Base-by-base conservation (phyloP, 2,329 filamentous ascomycete species). In the Lecanicillium sp. region DNA sequence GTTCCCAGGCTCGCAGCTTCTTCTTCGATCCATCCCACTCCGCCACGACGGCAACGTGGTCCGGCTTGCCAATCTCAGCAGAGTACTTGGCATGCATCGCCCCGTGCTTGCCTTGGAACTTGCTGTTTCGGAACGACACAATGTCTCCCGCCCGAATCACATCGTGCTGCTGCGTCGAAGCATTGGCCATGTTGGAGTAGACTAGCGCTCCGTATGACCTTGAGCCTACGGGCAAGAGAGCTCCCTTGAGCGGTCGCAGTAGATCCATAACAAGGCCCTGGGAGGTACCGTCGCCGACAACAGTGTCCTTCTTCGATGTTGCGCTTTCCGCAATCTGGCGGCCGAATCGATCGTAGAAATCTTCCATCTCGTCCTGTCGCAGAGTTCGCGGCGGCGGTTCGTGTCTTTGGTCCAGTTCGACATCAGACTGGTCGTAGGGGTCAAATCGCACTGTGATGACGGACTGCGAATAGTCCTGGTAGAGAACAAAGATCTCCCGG, bases 1-100 rank as follows among this genome's bases (percentile, higher is more conserved):
- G 92, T 61, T 97, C 92, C 86, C 87, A 97, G 2, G 83, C 89
- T 19, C 89, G 71, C 18, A 98, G 83, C 72, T 97, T 96, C 74
- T 95, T 95, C 76, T 96, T 95, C 29, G 87, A 94, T 3, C 92
- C 92, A 59, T 98, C 92, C 92, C 92, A 98, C 59, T 98, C 92
- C 9, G 87, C 77, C 4, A 98, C 90, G 3, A 98, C 68, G 3
- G 77, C 92, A 0, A 97, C 90, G 54, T 98, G 92, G 46, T 90
- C 87, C 4, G 77, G 78, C 57, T 87, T 92, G 47, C 88, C 89
- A 1, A 96, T 86, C 50, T 98, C 92, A 37, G 79, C 69, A 35
- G 73, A 81, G 60, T 98, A 98, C 60, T 96, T 97, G 48, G 86
- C 84, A 57, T 97, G 89, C 84, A 98, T 89, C 4, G 88, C 77